Evolutionary conservation across 192 early-diverging fungal species (phyloP).

Genomic region (Diversispora eburnea): DNA sequence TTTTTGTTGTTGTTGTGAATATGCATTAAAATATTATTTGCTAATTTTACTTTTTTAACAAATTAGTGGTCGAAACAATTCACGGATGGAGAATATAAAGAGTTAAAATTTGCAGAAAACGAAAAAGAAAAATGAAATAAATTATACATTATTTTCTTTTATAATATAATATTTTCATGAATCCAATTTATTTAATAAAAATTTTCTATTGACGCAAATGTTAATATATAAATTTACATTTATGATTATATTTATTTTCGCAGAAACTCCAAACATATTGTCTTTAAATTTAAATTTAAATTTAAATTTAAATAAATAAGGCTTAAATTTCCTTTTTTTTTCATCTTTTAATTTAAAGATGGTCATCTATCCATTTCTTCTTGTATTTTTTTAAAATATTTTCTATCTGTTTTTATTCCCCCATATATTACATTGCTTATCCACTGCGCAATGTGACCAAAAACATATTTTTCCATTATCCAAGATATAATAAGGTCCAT

Average conservation of each 20-base stretch:
- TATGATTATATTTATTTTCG: too few species aligned
- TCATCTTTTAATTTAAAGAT: too few species aligned
- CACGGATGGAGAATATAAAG: slow-evolving; percentile 33
- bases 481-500: slow-evolving; percentile 55
- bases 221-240: too few species aligned
- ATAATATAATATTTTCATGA: too few species aligned
- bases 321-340: too few species aligned
- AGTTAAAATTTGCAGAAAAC: slow-evolving; percentile 20
- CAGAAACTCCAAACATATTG: too few species aligned
- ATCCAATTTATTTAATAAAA: too few species aligned
- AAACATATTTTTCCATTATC: slow-evolving; percentile 45
- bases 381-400: slow-evolving; percentile 43
- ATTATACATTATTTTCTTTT: too few species aligned
- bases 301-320: too few species aligned
- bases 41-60: slow-evolving; percentile 7
- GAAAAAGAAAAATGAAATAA: background rate
- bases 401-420: slow-evolving; percentile 30
- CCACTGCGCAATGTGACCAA: slow-evolving; percentile 35
- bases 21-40: background rate
- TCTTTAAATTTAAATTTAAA: too few species aligned
- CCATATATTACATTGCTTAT: slow-evolving; percentile 26
- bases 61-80: slow-evolving; percentile 43
- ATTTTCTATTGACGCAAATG: too few species aligned
- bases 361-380: slow-evolving; percentile 34
- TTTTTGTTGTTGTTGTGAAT: background rate